Base-by-base conservation (phyloP, 2,329 filamentous ascomycete genomes). In the Fusarium abutilonis region DNA sequence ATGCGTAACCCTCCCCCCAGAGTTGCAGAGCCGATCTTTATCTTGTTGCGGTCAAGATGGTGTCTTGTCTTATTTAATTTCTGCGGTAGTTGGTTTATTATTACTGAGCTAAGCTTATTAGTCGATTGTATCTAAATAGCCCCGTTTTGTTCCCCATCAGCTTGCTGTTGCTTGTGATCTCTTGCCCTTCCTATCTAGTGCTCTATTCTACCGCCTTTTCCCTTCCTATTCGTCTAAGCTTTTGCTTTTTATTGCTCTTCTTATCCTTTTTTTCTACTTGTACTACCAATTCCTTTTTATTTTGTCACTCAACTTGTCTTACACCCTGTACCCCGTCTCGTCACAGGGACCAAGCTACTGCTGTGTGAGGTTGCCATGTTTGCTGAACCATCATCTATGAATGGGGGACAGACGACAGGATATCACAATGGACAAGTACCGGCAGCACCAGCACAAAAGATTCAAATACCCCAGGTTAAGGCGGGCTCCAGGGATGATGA, bases 401-500 rank as follows among this genome's bases (percentile, higher is more conserved):
- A 63, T 19, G 39, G 52, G 28, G 56, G 29, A 10, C 39, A 34
- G 35, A 31, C 34, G 23, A 39, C 51, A 17, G 48, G 41, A 56
- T 55, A 56, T 26, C 52, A 53, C 56, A 53, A 54, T 39, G 45
- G 9, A 38, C 23, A 39, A 13, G 28, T 26, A 8, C 23, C 23
- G 23, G 23, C 28, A 29, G 7, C 9, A 29, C 11, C 28, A 29
- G 44, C 47, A 11, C 44, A 44, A 9, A 40, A 40, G 10, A 40
- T 66, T 51, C 63, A 69, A 67, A 69, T 70, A 70, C 57, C 52
- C 19, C 39, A 44, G 31, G 29, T 21, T n/a, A 51, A 47, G 32
- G 15, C 60, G 9, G 38, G 8, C 39, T 9, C 40, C 26, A 53
- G 60, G 19, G 63, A 66, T 7, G 43, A 42, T 36, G 60, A 60